Evolutionary conservation across 2,329 filamentous ascomycete genomes (phyloP).

Genomic region (Fusarium clavum): DNA sequence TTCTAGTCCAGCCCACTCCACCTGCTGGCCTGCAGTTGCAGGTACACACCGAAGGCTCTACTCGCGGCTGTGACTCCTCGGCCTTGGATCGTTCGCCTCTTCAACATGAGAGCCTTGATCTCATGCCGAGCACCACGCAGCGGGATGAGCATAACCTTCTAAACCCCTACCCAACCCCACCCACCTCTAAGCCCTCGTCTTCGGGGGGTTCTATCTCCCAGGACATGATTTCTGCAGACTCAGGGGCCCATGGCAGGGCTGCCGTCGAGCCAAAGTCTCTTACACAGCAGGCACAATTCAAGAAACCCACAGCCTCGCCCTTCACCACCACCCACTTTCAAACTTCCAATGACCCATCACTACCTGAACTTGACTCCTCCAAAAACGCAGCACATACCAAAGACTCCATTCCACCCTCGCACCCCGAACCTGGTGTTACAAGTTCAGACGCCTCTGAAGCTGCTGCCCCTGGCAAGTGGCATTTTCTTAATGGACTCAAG

Average conservation of each 20-base stretch:
- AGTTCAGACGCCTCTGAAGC: slow-evolving; percentile 58
- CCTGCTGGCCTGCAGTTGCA: slow-evolving; percentile 48
- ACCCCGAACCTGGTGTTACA: slow-evolving; percentile 61
- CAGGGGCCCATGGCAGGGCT: slow-evolving; percentile 41
- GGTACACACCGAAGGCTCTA: slow-evolving; percentile 44
- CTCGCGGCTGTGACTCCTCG: slow-evolving; percentile 37
- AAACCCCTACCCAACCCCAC: slow-evolving; percentile 67
- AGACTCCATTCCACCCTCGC: slow-evolving; percentile 36
- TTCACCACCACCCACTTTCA: slow-evolving; percentile 47
- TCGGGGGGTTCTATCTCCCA: slow-evolving; percentile 49
- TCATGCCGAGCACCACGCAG: slow-evolving; percentile 40
- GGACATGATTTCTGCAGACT: slow-evolving; percentile 44
- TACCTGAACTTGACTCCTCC: slow-evolving; percentile 36
- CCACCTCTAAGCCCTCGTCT: slow-evolving; percentile 62
- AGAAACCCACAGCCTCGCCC: slow-evolving; percentile 39
- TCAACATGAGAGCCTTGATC: slow-evolving; percentile 42
- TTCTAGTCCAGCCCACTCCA: slow-evolving; percentile 47
- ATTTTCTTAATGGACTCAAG: slow-evolving; percentile 76
- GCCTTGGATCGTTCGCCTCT: slow-evolving; percentile 40
- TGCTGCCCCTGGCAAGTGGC: slow-evolving; percentile 63
- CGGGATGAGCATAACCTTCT: slow-evolving; percentile 42
- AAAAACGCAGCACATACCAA: slow-evolving; percentile 35
- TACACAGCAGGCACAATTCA: slow-evolving; percentile 36
- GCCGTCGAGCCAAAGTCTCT: slow-evolving; percentile 38
- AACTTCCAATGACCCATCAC: slow-evolving; percentile 41